Evolutionary conservation across 495 filamentous ascomycete genomes (phyloP).

Genomic region (Collariella sp.): DNA sequence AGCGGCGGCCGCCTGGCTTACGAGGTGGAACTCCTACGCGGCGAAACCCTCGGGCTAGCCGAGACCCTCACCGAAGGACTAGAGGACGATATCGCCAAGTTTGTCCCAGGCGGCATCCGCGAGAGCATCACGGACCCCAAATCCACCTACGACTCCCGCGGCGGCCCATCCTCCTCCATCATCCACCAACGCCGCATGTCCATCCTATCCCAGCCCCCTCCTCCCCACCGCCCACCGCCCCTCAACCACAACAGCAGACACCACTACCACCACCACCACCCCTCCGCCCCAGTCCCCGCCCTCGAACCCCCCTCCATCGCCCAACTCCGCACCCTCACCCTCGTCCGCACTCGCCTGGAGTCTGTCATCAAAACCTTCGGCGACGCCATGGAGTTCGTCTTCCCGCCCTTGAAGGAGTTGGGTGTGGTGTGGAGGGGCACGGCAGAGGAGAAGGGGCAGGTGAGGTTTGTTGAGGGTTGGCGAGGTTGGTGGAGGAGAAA

Average conservation of each 20-base stretch:
- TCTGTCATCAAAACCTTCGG: constrained; percentile 82
- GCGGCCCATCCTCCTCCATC: not conserved
- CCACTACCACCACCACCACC: constrained; percentile 4
- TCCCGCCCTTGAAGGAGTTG: constrained; percentile 74
- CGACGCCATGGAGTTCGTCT: constrained; percentile 85
- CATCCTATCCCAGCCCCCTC: constrained; percentile 1
- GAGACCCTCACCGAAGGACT: constrained; percentile 68
- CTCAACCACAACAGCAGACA: not conserved
- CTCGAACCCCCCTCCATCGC: constrained; percentile 65
- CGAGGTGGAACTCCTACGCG: constrained; percentile 86
- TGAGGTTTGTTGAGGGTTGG: constrained; percentile 71
- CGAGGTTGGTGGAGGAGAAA: constrained; percentile 51
- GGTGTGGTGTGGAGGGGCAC: constrained; percentile 84
- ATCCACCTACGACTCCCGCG: not conserved
- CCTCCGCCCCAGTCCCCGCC: constrained; percentile 16
- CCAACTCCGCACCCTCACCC: constrained; percentile 70
- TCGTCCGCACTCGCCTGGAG: constrained; percentile 74
- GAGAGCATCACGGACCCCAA: constrained; percentile 13
- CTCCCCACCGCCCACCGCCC: constrained; percentile 9
- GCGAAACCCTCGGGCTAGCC: constrained; percentile 68
- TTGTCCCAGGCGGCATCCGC: constrained; percentile 49
- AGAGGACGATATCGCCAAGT: constrained; percentile 57
- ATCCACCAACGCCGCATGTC: constrained; percentile 23
- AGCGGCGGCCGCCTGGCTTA: constrained; percentile 81
- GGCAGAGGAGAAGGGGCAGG: constrained; percentile 79